A percentile compares a stretch with the other conserved stretches of the same genome.
Evolutionary conservation across 2,329 filamentous ascomycete species (phyloP).

Genomic region (Ophiostoma sp.): DNA sequence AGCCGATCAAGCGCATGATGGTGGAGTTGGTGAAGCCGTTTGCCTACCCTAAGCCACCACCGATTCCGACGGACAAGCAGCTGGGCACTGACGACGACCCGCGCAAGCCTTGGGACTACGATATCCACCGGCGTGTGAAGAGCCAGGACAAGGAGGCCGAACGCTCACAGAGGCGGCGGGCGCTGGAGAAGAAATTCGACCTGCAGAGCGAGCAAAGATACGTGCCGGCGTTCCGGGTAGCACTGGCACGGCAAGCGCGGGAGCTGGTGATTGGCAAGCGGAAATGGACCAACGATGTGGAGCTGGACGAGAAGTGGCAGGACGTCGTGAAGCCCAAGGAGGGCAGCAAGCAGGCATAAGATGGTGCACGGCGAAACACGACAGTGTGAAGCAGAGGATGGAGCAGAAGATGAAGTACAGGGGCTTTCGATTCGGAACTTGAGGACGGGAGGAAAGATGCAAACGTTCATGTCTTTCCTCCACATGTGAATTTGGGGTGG

Average conservation of each 20-base stretch:
- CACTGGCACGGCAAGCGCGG: slow-evolving; percentile 55
- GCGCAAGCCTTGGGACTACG: slow-evolving; percentile 55
- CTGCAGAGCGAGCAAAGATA: slow-evolving; percentile 33
- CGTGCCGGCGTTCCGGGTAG: slow-evolving; percentile 37
- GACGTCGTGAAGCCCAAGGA: slow-evolving; percentile 32
- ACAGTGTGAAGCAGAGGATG: not conserved
- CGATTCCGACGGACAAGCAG: slow-evolving; percentile 40
- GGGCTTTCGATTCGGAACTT: not conserved
- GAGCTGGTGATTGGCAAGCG: slow-evolving; percentile 55
- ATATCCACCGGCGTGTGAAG: slow-evolving; percentile 41
- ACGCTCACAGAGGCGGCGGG: slow-evolving; percentile 32
- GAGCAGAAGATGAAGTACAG: too few species aligned
- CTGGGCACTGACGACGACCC: slow-evolving; percentile 25
- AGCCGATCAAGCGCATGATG: slow-evolving; percentile 84
- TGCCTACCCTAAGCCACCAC: slow-evolving; percentile 71
- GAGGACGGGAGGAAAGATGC: not conserved
- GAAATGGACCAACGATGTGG: slow-evolving; percentile 51
- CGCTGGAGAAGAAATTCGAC: slow-evolving; percentile 25
- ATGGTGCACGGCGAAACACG: too few species aligned
- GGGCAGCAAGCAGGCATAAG: slow-evolving; percentile 22
- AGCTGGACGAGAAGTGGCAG: slow-evolving; percentile 46
- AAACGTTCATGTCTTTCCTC: slow-evolving; percentile 3
- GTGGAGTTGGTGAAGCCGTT: slow-evolving; percentile 85
- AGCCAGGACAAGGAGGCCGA: slow-evolving; percentile 28
- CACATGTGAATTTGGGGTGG: not conserved